Conservation (phyloP, 768 basidiomycete species). For the Leccinum truebloodii region DNA sequence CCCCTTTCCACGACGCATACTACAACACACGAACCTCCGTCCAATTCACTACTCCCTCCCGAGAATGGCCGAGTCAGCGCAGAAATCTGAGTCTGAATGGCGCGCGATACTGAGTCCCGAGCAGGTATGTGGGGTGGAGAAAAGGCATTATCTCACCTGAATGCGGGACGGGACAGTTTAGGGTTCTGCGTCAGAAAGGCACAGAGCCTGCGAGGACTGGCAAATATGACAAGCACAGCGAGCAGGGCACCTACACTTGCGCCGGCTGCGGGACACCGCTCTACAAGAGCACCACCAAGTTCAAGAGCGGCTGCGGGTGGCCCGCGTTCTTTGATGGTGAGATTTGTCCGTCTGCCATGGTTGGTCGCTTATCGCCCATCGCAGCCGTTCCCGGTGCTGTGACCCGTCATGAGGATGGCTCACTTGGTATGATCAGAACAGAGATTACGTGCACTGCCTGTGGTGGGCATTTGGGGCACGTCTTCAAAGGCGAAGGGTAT, state of each 20-base stretch:
- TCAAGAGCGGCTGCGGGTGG: constrained; percentile 94
- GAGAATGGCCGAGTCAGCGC: constrained; percentile 24
- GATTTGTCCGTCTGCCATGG: constrained; percentile 8
- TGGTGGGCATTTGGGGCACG: constrained; percentile 92
- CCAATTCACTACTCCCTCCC: constrained; percentile 6
- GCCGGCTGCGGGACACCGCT: constrained; percentile 80
- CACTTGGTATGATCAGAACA: constrained; percentile 66
- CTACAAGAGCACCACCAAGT: constrained; percentile 89
- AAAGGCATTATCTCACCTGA: background rate
- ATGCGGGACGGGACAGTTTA: constrained; percentile 55
- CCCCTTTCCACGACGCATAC: constrained; percentile 1
- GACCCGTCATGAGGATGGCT: constrained; percentile 67
- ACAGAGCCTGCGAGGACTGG: constrained; percentile 81
- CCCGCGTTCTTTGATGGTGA: constrained; percentile 95
- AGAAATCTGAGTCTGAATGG: constrained; percentile 81
- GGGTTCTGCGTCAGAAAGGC: constrained; percentile 81
- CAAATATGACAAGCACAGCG: constrained; percentile 71
- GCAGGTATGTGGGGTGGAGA: constrained; percentile 53
- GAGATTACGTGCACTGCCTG: constrained; percentile 92
- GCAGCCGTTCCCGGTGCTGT: constrained; percentile 92
- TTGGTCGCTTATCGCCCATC: constrained; percentile 2
- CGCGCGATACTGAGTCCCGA: constrained; percentile 74
- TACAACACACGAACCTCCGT: background rate
- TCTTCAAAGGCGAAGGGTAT: constrained; percentile 92
- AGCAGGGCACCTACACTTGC: constrained; percentile 72